Percentiles rank a stretch among this genome's conserved stretches.
Evolutionary conservation across 106 monocot species (phyloP).

Genomic region (Hemerocallis citrina): DNA sequence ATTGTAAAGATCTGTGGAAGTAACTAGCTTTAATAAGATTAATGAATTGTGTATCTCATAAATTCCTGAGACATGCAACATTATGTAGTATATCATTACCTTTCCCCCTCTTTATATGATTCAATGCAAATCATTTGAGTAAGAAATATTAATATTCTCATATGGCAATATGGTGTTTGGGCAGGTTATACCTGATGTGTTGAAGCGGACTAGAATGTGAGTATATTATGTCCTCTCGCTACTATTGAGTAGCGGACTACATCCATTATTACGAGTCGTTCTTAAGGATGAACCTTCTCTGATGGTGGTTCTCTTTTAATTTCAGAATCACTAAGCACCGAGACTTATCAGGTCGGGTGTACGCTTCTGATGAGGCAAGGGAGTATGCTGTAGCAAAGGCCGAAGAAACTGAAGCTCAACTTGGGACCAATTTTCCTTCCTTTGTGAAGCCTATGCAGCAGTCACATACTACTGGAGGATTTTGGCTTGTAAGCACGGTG

Average conservation of each 20-base stretch:
- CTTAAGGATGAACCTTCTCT: neutral
- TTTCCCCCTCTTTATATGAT: too few species aligned
- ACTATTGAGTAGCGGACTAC: too few species aligned
- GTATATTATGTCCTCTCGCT: constrained; percentile 4
- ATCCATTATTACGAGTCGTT: neutral
- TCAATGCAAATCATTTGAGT: too few species aligned
- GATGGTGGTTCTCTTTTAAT: neutral
- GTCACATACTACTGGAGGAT: constrained; percentile 86
- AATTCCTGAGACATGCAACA: too few species aligned
- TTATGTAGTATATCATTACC: too few species aligned
- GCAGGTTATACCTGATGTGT: neutral
- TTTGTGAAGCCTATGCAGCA: constrained; percentile 84
- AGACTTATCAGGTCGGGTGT: constrained; percentile 36
- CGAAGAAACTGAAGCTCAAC: constrained; percentile 28
- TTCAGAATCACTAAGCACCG: constrained; percentile 11
- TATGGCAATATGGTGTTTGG: too few species aligned
- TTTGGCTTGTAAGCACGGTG: constrained; percentile 44
- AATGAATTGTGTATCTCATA: too few species aligned
- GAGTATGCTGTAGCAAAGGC: constrained; percentile 47
- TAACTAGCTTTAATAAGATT: too few species aligned
- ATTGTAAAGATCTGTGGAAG: too few species aligned
- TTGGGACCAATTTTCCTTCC: constrained; percentile 29
- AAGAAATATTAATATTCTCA: too few species aligned
- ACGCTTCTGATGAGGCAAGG: constrained; percentile 75
- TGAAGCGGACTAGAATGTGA: constrained; percentile 26